A percentile compares a stretch with the other conserved stretches of the same genome.
phyloP scores from a whole-genome alignment of 2,329 filamentous ascomycete genomes.

The Catunica adiposa region DNA sequence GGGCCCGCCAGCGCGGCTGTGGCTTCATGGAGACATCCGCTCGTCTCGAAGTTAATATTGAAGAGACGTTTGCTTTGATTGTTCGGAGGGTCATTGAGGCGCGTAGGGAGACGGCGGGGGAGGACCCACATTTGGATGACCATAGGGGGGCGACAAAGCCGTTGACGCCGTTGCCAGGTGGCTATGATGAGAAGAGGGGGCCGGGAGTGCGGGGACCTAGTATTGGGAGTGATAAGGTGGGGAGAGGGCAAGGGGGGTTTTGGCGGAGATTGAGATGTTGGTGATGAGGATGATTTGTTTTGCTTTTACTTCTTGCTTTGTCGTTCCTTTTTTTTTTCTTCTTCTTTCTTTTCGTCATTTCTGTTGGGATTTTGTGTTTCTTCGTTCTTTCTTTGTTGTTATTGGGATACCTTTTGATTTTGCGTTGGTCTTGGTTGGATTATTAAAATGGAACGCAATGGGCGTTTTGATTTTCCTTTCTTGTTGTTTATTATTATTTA shows the following conservation, averaged over 20 bases:
- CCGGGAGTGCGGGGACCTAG: constrained; percentile 29
- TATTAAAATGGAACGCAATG: constrained; percentile 8
- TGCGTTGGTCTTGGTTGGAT: constrained; percentile 3
- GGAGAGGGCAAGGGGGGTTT: constrained; percentile 30
- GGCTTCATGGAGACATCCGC: constrained; percentile 87
- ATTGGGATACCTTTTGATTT: constrained; percentile 15
- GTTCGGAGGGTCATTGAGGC: constrained; percentile 45
- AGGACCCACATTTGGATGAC: constrained; percentile 23
- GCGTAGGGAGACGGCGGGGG: constrained; percentile 33
- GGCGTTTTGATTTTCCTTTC: constrained; percentile 3
- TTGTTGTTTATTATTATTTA: background rate
- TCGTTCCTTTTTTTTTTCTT: constrained; percentile 4
- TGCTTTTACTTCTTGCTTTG: constrained; percentile 6
- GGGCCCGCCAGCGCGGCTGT: constrained; percentile 55
- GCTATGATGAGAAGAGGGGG: constrained; percentile 28
- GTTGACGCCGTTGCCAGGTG: constrained; percentile 33
- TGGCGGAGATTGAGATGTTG: constrained; percentile 42
- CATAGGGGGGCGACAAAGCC: constrained; percentile 41
- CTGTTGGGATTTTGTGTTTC: background rate
- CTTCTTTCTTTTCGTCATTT: constrained; percentile 1
- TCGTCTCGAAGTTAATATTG: constrained; percentile 70
- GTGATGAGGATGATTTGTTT: constrained; percentile 22
- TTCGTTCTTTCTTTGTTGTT: constrained; percentile 1
- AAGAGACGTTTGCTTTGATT: constrained; percentile 68
- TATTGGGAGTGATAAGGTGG: constrained; percentile 28